Percentiles rank a stretch among this genome's conserved stretches.
Evolutionary conservation across 257 asterid species (phyloP).

Genomic region (Rauvolfia tetraphylla): DNA sequence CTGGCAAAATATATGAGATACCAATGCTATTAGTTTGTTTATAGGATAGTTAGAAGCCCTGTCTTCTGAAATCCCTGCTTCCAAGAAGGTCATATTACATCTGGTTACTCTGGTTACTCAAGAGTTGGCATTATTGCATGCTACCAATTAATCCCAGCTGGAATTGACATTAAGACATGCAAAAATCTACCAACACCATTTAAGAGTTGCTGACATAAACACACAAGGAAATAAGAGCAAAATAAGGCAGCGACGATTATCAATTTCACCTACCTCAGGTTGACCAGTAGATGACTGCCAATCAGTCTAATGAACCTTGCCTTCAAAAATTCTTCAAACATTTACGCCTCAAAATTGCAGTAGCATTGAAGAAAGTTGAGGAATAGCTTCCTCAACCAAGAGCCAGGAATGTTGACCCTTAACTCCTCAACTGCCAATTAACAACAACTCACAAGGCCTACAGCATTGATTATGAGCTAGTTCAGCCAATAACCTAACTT

Average conservation of each 20-base stretch:
- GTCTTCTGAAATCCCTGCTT: not conserved
- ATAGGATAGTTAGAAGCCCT: no score
- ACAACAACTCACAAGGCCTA: not conserved
- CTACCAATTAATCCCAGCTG: not conserved
- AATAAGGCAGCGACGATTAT: not conserved
- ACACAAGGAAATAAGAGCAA: not conserved
- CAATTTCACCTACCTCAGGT: slow-evolving; percentile 8
- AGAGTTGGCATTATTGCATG: not conserved
- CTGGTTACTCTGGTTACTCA: not conserved
- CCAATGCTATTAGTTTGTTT: no score
- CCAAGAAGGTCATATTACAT: not conserved
- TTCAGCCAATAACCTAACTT: not conserved
- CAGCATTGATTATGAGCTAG: not conserved
- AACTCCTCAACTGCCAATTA: not conserved
- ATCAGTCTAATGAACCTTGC: slow-evolving; percentile 11
- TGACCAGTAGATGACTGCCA: slow-evolving; percentile 17
- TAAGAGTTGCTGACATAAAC: not conserved
- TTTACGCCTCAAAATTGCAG: no score
- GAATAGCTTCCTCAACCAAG: no score
- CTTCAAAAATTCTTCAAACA: no score
- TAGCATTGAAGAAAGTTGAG: no score
- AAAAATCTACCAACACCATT: not conserved
- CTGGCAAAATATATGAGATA: not conserved
- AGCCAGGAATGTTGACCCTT: not conserved
- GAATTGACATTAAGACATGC: no score